phyloP scores from a whole-genome alignment of 805 yeast species.

The Saccharomycopsis selenospora region DNA sequence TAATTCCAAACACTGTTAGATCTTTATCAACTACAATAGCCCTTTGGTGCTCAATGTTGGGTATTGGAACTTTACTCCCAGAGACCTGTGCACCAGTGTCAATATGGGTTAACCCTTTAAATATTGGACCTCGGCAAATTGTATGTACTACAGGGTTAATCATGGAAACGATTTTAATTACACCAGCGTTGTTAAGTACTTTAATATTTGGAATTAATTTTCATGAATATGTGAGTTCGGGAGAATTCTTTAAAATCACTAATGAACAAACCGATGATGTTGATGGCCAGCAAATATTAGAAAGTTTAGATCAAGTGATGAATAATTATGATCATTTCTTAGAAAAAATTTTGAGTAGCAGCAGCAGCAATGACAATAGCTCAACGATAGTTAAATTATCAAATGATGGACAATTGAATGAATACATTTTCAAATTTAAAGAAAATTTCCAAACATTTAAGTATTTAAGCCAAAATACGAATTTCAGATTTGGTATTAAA shows the following conservation, averaged over 20 bases:
- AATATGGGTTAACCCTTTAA: background rate
- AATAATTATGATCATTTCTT: background rate
- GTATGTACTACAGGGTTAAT: background rate
- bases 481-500: background rate
- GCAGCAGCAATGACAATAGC: background rate
- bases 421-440: background rate
- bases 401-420: background rate
- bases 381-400: background rate
- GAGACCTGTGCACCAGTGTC: background rate
- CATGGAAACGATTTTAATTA: background rate
- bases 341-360: background rate
- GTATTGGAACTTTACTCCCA: background rate
- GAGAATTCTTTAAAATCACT: background rate
- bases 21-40: background rate
- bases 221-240: background rate
- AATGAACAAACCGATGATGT: no score
- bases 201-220: background rate
- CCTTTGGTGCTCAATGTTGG: background rate
- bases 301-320: background rate
- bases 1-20: background rate
- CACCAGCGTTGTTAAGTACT: background rate
- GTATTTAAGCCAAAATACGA: background rate
- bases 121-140: background rate
- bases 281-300: no score
- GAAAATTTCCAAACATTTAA: background rate